A percentile compares a stretch with the other conserved stretches of the same genome.
phyloP scores from a whole-genome alignment of 306 rosid genomes.

The Cotoneaster glaucophyllus region DNA sequence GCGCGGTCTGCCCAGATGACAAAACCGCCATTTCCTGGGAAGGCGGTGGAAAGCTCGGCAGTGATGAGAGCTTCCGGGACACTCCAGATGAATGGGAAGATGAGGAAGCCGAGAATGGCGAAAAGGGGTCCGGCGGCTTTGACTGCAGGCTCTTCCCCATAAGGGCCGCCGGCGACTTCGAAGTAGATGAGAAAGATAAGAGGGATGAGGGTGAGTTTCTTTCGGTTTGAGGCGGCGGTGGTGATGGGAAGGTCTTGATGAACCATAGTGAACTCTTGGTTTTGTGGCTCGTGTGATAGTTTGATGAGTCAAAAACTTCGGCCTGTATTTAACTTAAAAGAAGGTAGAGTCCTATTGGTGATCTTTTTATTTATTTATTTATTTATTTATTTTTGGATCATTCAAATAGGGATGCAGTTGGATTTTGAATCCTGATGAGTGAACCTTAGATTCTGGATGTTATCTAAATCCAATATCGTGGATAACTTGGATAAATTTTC shows the following conservation, averaged over 20 bases:
- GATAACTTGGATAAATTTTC: too few relatives aligned
- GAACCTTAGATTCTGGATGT: too few relatives aligned
- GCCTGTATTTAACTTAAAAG: not conserved
- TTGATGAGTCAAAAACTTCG: not conserved
- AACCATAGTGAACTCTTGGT: not conserved
- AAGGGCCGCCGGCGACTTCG: conserved; percentile 38
- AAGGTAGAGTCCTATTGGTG: not conserved
- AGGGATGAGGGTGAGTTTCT: conserved; percentile 26
- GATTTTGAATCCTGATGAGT: too few relatives aligned
- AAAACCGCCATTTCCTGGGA: conserved; percentile 37
- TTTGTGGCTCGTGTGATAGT: not conserved
- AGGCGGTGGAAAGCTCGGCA: conserved; percentile 36
- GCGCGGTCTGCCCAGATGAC: conserved; percentile 41
- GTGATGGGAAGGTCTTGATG: not conserved
- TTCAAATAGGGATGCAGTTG: too few relatives aligned
- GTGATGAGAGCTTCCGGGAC: conserved; percentile 36
- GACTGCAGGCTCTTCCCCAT: conserved; percentile 31
- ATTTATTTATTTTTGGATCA: too few relatives aligned
- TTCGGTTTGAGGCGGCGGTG: not conserved
- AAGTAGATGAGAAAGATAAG: conserved; percentile 40
- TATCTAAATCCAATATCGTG: too few relatives aligned
- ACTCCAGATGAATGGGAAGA: conserved; percentile 37
- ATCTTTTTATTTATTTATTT: not conserved
- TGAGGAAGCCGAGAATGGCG: conserved; percentile 30
- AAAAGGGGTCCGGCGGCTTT: conserved; percentile 36